A percentile compares a stretch with the other conserved stretches of the same genome.
phyloP scores from a whole-genome alignment of 2,329 filamentous ascomycete species.

The Fusarium hostae region DNA sequence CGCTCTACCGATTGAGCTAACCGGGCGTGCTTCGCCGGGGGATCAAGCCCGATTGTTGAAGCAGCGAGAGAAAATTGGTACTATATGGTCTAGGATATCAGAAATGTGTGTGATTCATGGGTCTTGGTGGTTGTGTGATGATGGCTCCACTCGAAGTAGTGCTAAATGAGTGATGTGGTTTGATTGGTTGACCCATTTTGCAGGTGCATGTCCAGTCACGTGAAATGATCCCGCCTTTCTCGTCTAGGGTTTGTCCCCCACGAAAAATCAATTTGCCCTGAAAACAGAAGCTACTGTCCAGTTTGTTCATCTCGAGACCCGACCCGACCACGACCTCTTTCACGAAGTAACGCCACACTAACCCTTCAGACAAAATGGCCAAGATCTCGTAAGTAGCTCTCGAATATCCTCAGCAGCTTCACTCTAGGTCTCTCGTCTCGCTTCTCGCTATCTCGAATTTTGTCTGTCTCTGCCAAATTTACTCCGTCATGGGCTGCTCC shows the following conservation, averaged over 20 bases:
- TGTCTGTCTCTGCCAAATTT: slow-evolving; percentile 27
- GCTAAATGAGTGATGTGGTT: not conserved
- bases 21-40: slow-evolving; percentile 61
- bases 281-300: slow-evolving; percentile 37
- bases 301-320: slow-evolving; percentile 50
- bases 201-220: slow-evolving; percentile 43
- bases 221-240: slow-evolving; percentile 41
- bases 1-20: slow-evolving; percentile 65
- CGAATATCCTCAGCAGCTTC: slow-evolving; percentile 2
- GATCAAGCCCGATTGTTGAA: slow-evolving; percentile 44
- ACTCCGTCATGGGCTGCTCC: slow-evolving; percentile 9
- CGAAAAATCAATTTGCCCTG: slow-evolving; percentile 33
- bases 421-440: not conserved
- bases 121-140: not conserved
- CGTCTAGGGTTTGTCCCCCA: slow-evolving; percentile 55
- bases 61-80: fast-evolving
- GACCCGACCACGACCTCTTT: slow-evolving; percentile 49
- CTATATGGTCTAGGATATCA: fast-evolving
- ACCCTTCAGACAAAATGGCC: slow-evolving; percentile 68
- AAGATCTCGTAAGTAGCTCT: slow-evolving; percentile 67
- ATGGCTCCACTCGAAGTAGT: not conserved
- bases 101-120: not conserved
- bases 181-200: slow-evolving; percentile 8
- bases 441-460: slow-evolving; percentile 10
- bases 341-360: slow-evolving; percentile 55